Evolutionary conservation across 805 yeast genomes (phyloP).

Genomic region (Lipomyces mesembrius): DNA sequence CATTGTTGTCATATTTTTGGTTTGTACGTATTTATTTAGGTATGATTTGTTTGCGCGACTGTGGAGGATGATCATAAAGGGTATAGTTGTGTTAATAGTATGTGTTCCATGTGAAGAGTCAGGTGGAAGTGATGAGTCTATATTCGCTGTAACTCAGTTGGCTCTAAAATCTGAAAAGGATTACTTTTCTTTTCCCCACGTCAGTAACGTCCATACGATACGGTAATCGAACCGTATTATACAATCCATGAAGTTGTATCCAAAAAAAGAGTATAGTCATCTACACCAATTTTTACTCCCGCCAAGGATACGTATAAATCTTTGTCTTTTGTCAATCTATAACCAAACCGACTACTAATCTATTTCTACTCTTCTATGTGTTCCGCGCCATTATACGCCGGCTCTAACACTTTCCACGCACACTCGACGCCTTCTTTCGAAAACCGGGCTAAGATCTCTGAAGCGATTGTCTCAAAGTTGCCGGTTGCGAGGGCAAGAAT

Average conservation of each 20-base stretch:
- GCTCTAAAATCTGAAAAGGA: no score
- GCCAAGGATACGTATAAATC: not conserved
- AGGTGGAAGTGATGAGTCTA: not conserved
- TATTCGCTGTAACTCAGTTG: no score
- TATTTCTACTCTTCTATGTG: not conserved
- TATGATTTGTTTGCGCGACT: not conserved
- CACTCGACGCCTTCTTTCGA: conserved; percentile 68
- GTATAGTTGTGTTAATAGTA: not conserved
- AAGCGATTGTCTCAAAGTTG: conserved; percentile 82
- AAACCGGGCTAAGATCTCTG: conserved; percentile 72
- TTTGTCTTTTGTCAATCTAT: not conserved
- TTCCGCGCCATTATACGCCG: conserved; percentile 84
- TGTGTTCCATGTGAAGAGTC: not conserved
- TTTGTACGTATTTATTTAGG: not conserved
- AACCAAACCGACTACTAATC: not conserved
- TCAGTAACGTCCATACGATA: no score
- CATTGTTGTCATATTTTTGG: conserved; percentile 4
- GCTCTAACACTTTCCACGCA: conserved; percentile 79
- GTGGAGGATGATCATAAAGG: not conserved
- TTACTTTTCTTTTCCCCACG: no score
- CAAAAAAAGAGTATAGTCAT: not conserved
- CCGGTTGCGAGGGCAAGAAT: conserved; percentile 90
- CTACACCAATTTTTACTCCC: not conserved
- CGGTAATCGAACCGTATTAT: no score
- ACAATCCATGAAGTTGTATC: not conserved